Evolutionary conservation across 148 eudicot species (phyloP).

Genomic region (Cornus suecica): DNA sequence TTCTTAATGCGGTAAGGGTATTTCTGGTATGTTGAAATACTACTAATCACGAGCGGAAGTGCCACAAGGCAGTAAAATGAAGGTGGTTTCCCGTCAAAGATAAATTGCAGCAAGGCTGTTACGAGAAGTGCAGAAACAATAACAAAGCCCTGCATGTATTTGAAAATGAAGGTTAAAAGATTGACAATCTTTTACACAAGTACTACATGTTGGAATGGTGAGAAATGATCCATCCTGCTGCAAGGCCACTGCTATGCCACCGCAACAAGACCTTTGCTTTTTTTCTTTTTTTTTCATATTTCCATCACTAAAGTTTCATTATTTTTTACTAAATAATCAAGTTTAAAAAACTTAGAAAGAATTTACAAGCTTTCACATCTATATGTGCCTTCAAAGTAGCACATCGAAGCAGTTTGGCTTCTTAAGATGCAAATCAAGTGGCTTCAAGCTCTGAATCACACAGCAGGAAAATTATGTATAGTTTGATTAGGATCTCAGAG

Average conservation of each 20-base stretch:
- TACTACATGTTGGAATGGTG: no score
- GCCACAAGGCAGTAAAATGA: constrained; percentile 82
- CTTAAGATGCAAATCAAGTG: not conserved
- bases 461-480: not conserved
- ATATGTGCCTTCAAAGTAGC: not conserved
- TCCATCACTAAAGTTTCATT: not conserved
- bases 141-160: constrained; percentile 79
- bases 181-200: not conserved
- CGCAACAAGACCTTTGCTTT: not conserved
- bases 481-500: not conserved
- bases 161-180: constrained; percentile 9
- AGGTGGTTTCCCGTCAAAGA: constrained; percentile 87
- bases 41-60: constrained; percentile 76
- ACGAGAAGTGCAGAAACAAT: constrained; percentile 95
- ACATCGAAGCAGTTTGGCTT: not conserved
- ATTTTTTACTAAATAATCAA: constrained; percentile 3
- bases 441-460: not conserved
- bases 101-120: constrained; percentile 83
- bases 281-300: not conserved
- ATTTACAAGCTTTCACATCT: not conserved
- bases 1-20: constrained; percentile 77
- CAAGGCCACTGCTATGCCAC: constrained; percentile 8
- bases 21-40: constrained; percentile 88
- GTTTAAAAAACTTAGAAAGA: not conserved
- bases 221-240: not conserved